Evolutionary conservation across 805 yeast species (phyloP).

Genomic region (Danielia reshetovae): DNA sequence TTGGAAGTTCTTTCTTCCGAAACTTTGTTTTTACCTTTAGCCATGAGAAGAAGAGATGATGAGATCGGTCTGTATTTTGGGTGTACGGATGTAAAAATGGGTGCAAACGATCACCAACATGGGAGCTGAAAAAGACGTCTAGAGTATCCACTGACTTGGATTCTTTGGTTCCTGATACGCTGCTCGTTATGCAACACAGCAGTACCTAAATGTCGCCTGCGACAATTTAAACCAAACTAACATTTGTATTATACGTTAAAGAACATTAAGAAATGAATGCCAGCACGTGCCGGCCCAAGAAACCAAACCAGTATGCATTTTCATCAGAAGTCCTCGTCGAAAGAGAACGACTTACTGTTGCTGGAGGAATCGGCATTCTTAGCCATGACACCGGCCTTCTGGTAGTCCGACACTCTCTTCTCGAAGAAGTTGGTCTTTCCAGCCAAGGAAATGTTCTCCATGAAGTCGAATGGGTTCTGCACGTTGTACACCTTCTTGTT

Average conservation of each 20-base stretch:
- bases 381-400: conserved; percentile 99
- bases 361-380: conserved; percentile 48
- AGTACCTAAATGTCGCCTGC: not conserved
- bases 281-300: not conserved
- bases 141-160: too few species aligned
- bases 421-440: conserved; percentile 99
- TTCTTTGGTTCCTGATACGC: too few species aligned
- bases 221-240: not conserved
- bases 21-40: conserved; percentile 53
- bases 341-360: conserved; percentile 58
- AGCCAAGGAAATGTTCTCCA: conserved; percentile 97
- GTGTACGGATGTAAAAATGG: conserved; percentile 1
- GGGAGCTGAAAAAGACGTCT: too few species aligned
- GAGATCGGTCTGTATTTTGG: not conserved
- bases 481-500: conserved; percentile 84
- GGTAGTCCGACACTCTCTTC: conserved; percentile 98
- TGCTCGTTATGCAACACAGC: too few species aligned
- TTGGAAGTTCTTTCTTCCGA: conserved; percentile 37
- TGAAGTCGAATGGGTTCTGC: conserved; percentile 93
- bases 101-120: not conserved
- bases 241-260: not conserved
- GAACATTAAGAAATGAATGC: conserved; percentile 1
- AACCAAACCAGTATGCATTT: not conserved
- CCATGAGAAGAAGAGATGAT: conserved; percentile 34
- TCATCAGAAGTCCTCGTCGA: conserved; percentile 86